Percentiles rank a stretch among this genome's conserved stretches.
phyloP scores from a whole-genome alignment of 176 grass and related monocot genomes.

The Coix lacrymajobi region DNA sequence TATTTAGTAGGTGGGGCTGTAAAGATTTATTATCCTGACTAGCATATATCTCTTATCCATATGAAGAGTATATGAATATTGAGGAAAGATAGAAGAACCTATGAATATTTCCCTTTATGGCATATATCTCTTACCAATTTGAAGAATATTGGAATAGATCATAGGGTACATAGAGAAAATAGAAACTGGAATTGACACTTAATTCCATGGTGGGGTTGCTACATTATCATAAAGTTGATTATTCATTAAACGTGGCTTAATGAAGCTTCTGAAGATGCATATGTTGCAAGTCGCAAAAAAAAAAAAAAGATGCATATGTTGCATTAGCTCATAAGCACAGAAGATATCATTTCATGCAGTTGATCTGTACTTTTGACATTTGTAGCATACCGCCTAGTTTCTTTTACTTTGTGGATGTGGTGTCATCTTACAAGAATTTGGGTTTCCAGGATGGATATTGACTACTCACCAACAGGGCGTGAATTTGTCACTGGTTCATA shows the following conservation, averaged over 20 bases:
- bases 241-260: not conserved
- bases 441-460: constrained; percentile 93
- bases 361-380: constrained; percentile 1
- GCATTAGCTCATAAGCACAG: not conserved
- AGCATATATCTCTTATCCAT: not conserved
- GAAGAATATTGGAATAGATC: not conserved
- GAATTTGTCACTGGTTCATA: constrained; percentile 98
- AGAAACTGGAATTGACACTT: not conserved
- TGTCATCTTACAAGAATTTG: constrained; percentile 9
- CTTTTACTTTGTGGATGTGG: constrained; percentile 8
- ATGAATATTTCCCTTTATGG: not conserved
- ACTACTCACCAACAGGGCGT: constrained; percentile 91
- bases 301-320: not conserved
- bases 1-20: not conserved
- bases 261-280: not conserved
- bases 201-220: not conserved
- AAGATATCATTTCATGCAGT: not conserved
- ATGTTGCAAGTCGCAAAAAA: too few relatives aligned
- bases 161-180: not conserved
- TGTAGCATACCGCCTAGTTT: not conserved
- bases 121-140: not conserved
- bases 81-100: not conserved
- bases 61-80: not conserved
- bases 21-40: not conserved
- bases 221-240: not conserved